Evolutionary conservation across 768 basidiomycete genomes (phyloP), one percentile per base, ranked within the genome.

Genomic region (Tricholoma matsutake): DNA sequence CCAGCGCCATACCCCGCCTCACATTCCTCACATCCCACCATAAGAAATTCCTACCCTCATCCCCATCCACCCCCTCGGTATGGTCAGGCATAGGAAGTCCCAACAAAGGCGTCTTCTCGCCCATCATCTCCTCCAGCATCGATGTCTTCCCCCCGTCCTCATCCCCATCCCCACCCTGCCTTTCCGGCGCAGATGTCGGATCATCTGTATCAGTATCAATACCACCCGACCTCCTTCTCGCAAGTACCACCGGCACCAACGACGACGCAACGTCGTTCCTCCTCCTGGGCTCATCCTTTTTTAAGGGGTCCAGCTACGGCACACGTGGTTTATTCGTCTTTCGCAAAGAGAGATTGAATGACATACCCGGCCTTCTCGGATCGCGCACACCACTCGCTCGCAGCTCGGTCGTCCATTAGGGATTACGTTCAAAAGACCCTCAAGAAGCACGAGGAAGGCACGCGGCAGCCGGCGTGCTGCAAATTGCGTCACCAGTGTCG

Each of bases 341-440:
- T 18, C n/a, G 18, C n/a, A 22, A 41, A 22, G 25, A 18, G 5
- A 25, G 13, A 8, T 1, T 56, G 20, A 20, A 9, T n/a, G 28
- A 79, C 85, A n/a, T 64, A 93, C 92, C 78, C 81, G 84, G 55
- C 92, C 86, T 37, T 89, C 86, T 34, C 82, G 78, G 58, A 95
- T 80, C 1, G 88, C 92, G 28, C 70, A 72, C n/a, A 80, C 71
- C 13, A 96, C 87, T 54, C 87, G 81, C 63, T 93, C 91, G 52
- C 86, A 86, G 0, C 86, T 83, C 7, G 91, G 91, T 56, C 94
- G 80, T n/a, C 71, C 72, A 3, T 75, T 70, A 0, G 94, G 87
- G 2, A 72, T 72, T 34, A 87, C 79, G 62, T 86, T 82, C 61
- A 95, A 72, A 45, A 96, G 77, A 59, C 82, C 81, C 62, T 93